Percentiles rank a stretch among this genome's conserved stretches.
Conservation (phyloP, 2,329 filamentous ascomycete species). For the Fusarium setosum region DNA sequence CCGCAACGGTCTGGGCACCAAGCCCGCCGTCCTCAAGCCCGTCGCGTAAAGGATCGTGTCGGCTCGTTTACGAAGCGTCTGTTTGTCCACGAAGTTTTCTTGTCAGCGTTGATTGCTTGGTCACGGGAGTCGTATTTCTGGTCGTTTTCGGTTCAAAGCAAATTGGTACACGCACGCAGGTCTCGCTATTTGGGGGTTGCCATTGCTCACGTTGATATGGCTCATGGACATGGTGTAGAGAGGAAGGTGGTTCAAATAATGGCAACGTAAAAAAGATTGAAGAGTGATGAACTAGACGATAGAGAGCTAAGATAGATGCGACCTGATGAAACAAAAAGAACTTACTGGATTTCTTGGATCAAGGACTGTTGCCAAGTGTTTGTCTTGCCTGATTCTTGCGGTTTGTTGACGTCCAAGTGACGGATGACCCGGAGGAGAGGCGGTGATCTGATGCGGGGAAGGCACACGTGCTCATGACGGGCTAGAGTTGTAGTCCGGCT, state of each 20-base stretch:
- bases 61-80: constrained; percentile 9
- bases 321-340: constrained; percentile 29
- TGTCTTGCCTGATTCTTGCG: constrained; percentile 3
- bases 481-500: background rate
- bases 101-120: constrained; percentile 33
- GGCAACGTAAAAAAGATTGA: constrained; percentile 5
- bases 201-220: background rate
- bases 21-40: constrained; percentile 44
- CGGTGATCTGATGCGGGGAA: constrained; percentile 32
- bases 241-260: constrained; percentile 24
- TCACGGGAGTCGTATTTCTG: constrained; percentile 3
- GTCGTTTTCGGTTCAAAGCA: constrained; percentile 24
- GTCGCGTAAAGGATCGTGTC: constrained; percentile 16
- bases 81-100: constrained; percentile 1
- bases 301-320: constrained; percentile 33
- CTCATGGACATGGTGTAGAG: background rate
- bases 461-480: constrained; percentile 20
- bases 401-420: constrained; percentile 1
- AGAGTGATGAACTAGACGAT: constrained; percentile 28
- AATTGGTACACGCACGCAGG: constrained; percentile 2
- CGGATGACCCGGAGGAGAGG: constrained; percentile 17
- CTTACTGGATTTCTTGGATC: constrained; percentile 11
- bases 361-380: background rate
- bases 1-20: constrained; percentile 83
- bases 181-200: constrained; percentile 13